These are phyloP conservation scores for Candida nitratophila DNA, from an alignment of 805 yeast species.

Conservation along the genomic window DNA sequence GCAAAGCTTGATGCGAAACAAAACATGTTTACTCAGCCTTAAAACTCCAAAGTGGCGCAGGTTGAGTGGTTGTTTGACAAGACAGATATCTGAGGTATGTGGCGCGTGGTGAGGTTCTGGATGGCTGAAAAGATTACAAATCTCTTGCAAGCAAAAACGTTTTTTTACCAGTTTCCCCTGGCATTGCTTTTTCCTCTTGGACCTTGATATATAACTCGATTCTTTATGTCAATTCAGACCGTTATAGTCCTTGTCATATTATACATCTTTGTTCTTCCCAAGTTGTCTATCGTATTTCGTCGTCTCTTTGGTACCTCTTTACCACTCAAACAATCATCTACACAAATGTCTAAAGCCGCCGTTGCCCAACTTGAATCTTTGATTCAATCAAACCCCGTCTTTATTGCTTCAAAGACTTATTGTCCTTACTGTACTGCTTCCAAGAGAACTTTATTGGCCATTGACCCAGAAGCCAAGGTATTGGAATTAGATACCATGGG, in stretches of 20 bases:
- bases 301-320: conserved; percentile 1
- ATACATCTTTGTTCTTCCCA: neutral
- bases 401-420: conserved; percentile 76
- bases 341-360: conserved; percentile 53
- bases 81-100: no score
- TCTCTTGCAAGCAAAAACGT: no score
- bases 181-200: no score
- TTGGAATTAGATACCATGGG: conserved; percentile 41
- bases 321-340: neutral
- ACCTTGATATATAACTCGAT: no score
- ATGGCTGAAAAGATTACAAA: no score
- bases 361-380: conserved; percentile 52
- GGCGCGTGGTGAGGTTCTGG: no score
- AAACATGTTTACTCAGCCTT: no score
- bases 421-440: conserved; percentile 60
- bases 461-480: conserved; percentile 42
- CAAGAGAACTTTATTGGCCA: conserved; percentile 32
- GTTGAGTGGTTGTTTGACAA: no score
- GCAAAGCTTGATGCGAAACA: no score
- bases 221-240: neutral
- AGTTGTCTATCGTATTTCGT: neutral
- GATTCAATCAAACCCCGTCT: conserved; percentile 59
- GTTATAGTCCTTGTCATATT: neutral
- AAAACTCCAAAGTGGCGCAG: no score
- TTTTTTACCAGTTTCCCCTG: no score